Evolutionary conservation across 208 protist genomes (phyloP).

Genomic region (Leishmania tropica): DNA sequence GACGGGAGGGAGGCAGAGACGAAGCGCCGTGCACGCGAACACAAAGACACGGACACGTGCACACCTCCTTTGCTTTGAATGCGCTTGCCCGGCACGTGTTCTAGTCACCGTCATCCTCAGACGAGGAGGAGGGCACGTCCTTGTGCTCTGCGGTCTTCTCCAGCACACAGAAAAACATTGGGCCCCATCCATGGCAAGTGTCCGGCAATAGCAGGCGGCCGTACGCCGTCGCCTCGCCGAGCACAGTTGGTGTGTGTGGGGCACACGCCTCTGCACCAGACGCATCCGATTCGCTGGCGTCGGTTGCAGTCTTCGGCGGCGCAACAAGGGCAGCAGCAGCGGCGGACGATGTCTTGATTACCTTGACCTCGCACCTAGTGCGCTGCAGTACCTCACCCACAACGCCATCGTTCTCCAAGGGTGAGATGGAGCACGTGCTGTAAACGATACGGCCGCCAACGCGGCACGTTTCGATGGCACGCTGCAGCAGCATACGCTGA

Average conservation of each 20-base stretch:
- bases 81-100: not conserved
- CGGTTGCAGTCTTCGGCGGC: not conserved
- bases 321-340: not conserved
- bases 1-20: not conserved
- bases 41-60: not conserved
- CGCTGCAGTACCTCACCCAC: conserved; percentile 64
- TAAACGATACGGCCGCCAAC: conserved; percentile 89
- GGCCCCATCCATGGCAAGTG: conserved; percentile 55
- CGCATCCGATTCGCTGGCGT: not conserved
- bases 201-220: conserved; percentile 83
- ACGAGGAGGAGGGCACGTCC: conserved; percentile 16
- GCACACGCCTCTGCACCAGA: not conserved
- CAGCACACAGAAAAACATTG: conserved; percentile 75
- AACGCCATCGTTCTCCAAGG: conserved; percentile 89
- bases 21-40: not conserved
- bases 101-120: conserved; percentile 23
- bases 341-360: conserved; percentile 24
- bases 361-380: conserved; percentile 60
- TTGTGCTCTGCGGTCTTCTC: conserved; percentile 59
- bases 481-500: conserved; percentile 74
- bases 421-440: conserved; percentile 91
- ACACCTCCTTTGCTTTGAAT: not conserved
- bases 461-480: conserved; percentile 76
- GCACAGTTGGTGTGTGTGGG: conserved; percentile 6
- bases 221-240: conserved; percentile 67